A percentile compares a stretch with the other conserved stretches of the same genome.
These are phyloP conservation scores for Moesziomyces antarcticus DNA, from an alignment of 1,284 basidiomycete species.

Conservation along the genomic window DNA sequence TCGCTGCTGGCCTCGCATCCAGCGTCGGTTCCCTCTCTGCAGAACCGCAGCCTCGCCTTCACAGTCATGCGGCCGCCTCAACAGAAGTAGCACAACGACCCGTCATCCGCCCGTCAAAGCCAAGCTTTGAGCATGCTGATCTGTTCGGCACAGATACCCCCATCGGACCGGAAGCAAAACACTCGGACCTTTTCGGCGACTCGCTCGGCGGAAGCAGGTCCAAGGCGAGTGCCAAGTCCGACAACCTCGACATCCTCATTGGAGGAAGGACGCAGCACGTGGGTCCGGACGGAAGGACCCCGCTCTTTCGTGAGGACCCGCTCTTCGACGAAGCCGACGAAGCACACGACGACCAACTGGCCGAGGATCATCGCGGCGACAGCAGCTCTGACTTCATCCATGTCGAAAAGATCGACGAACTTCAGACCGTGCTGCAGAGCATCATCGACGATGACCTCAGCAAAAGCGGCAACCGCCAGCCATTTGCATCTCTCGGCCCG, in stretches of 20 bases:
- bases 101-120: constrained; percentile 9
- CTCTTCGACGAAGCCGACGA: constrained; percentile 57
- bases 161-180: constrained; percentile 19
- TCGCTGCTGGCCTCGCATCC: constrained; percentile 49
- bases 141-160: constrained; percentile 43
- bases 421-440: constrained; percentile 90
- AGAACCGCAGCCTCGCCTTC: constrained; percentile 8
- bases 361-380: constrained; percentile 27
- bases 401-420: constrained; percentile 68
- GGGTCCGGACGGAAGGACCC: constrained; percentile 45
- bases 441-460: constrained; percentile 81
- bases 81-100: constrained; percentile 19
- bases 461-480: constrained; percentile 15
- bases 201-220: constrained; percentile 21
- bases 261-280: constrained; percentile 50
- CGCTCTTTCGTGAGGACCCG: constrained; percentile 53
- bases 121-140: constrained; percentile 31
- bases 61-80: background rate
- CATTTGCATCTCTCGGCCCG: constrained; percentile 10
- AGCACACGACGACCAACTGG: constrained; percentile 14
- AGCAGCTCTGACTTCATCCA: constrained; percentile 41
- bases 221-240: constrained; percentile 45
- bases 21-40: constrained; percentile 33
- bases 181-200: constrained; percentile 44
- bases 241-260: constrained; percentile 57